phyloP scores from a whole-genome alignment of 2,329 filamentous ascomycete genomes.

The Blastomyces parvus region DNA sequence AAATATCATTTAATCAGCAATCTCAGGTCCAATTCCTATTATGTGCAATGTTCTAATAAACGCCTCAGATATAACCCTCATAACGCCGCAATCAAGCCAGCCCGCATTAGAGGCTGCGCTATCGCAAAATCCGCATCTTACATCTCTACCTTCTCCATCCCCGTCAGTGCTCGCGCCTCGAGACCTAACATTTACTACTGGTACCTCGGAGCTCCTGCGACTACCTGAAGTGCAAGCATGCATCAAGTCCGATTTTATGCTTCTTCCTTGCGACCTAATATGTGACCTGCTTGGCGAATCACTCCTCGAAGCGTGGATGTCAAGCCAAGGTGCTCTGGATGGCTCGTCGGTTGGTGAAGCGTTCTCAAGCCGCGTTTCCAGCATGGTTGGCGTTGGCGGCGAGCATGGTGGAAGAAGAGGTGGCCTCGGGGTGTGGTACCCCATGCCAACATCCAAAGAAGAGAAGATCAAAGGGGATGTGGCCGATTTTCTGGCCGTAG shows the following conservation, averaged over 20 bases:
- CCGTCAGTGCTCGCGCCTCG: slow-evolving; percentile 66
- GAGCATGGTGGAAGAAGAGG: slow-evolving; percentile 57
- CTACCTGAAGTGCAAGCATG: slow-evolving; percentile 70
- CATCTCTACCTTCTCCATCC: slow-evolving; percentile 39
- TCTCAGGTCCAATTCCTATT: background rate
- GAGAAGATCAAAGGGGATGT: slow-evolving; percentile 78
- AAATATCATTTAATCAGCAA: background rate
- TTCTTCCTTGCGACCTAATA: slow-evolving; percentile 86
- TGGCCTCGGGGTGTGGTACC: slow-evolving; percentile 82
- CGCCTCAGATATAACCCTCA: slow-evolving; percentile 37
- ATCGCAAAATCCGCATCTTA: slow-evolving; percentile 42
- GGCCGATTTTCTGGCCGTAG: slow-evolving; percentile 80
- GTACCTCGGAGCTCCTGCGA: slow-evolving; percentile 79
- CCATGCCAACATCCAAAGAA: slow-evolving; percentile 58
- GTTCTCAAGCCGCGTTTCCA: slow-evolving; percentile 26
- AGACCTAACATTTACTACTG: slow-evolving; percentile 70
- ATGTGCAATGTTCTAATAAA: slow-evolving; percentile 7
- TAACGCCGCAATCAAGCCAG: slow-evolving; percentile 38
- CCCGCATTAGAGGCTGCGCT: slow-evolving; percentile 39
- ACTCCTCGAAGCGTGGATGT: slow-evolving; percentile 86
- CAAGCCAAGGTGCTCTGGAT: slow-evolving; percentile 61
- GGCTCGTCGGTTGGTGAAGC: slow-evolving; percentile 46
- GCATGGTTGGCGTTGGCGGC: slow-evolving; percentile 43
- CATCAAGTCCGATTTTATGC: slow-evolving; percentile 76
- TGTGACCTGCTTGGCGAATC: slow-evolving; percentile 79